Evolutionary conservation across 768 basidiomycete genomes (phyloP).

Genomic region (Macrocybe gigantea): DNA sequence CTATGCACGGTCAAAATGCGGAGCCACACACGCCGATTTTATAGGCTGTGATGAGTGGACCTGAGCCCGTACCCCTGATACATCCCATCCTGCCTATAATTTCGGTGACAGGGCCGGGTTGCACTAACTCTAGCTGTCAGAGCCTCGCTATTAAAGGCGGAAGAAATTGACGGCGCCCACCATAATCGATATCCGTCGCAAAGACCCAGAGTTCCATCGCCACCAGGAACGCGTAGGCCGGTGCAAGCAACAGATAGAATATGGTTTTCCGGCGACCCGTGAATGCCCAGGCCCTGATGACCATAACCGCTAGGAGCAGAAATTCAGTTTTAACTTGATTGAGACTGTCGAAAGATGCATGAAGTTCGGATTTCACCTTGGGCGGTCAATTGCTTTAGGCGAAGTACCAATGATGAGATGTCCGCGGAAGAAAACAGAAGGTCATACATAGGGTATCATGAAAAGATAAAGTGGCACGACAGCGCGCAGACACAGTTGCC

Average conservation of each 20-base stretch:
- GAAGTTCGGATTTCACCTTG: conserved; percentile 8
- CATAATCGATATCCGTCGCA: conserved; percentile 8
- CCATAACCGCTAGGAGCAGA: conserved; percentile 13
- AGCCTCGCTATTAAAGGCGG: background rate
- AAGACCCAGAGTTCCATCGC: conserved; percentile 17
- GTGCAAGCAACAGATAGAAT: conserved; percentile 7
- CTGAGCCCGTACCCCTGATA: background rate
- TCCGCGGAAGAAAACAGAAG: background rate
- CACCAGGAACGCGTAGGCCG: conserved; percentile 11
- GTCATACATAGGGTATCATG: conserved; percentile 17
- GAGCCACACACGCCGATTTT: conserved; percentile 6
- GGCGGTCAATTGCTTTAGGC: conserved; percentile 11
- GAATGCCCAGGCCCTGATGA: conserved; percentile 20
- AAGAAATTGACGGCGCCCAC: conserved; percentile 6
- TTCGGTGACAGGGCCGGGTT: background rate
- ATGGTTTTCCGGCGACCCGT: conserved; percentile 8
- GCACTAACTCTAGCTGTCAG: background rate
- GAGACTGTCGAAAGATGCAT: background rate
- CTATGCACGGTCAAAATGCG: background rate
- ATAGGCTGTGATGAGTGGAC: background rate
- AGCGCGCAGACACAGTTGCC: conserved; percentile 11
- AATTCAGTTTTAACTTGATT: too few relatives aligned
- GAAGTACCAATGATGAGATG: background rate
- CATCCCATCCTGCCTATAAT: conserved; percentile 7
- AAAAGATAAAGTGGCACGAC: conserved; percentile 15